Percentiles rank a stretch among this genome's conserved stretches.
Conservation (phyloP, 176 grass and related monocot species). For the Oryza nivara region DNA sequence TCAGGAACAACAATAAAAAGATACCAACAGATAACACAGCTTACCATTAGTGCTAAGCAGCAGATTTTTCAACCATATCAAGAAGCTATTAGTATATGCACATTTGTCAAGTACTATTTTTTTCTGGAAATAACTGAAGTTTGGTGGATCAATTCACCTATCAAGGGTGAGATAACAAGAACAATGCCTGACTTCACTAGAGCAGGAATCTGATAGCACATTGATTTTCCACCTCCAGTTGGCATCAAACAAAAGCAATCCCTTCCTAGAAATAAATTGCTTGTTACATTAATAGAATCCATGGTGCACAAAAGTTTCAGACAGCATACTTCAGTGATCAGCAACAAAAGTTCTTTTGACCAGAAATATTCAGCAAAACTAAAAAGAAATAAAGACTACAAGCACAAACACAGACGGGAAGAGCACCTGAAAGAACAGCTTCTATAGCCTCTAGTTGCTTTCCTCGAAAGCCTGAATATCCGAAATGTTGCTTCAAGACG, state of each 20-base stretch:
- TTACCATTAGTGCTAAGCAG: constrained; percentile 83
- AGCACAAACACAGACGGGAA: neutral
- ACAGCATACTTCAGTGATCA: neutral
- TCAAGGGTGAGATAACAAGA: constrained; percentile 95
- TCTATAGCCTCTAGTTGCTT: constrained; percentile 85
- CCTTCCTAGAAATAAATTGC: constrained; percentile 59
- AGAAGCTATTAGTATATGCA: constrained; percentile 48
- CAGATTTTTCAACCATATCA: constrained; percentile 50
- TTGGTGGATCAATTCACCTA: constrained; percentile 58
- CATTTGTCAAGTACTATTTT: constrained; percentile 36
- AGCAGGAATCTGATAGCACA: constrained; percentile 94
- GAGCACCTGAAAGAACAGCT: constrained; percentile 84
- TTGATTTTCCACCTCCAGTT: constrained; percentile 97
- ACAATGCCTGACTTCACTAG: constrained; percentile 86
- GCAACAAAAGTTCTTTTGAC: no score
- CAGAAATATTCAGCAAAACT: neutral
- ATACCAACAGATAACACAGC: constrained; percentile 30
- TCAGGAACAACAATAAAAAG: constrained; percentile 24
- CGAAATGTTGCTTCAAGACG: constrained; percentile 71
- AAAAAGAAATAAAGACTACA: neutral
- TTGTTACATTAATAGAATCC: constrained; percentile 1
- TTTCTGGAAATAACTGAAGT: constrained; percentile 25
- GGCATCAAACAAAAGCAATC: constrained; percentile 99
- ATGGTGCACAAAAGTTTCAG: neutral
- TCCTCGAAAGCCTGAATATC: constrained; percentile 77